Evolutionary conservation across 164 flowering plant species (phyloP).

Genomic region (Chimonanthus praecox): DNA sequence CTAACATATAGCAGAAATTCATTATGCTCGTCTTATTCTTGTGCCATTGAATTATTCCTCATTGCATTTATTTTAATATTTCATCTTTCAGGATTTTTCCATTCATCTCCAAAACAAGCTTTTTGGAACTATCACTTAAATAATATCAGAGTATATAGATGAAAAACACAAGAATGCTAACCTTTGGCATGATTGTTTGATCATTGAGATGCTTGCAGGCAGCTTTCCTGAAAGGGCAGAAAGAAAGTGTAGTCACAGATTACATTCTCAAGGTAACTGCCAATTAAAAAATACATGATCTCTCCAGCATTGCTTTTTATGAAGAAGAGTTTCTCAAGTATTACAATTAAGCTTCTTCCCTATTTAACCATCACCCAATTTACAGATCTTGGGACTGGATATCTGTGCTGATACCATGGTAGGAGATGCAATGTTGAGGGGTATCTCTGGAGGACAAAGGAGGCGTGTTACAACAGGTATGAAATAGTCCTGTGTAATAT

Average conservation of each 20-base stretch:
- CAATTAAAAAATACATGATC: neutral
- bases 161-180: too few relatives aligned
- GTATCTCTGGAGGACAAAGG: slow-evolving; percentile 29
- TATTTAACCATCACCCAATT: neutral
- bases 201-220: slow-evolving; percentile 26
- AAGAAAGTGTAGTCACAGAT: slow-evolving; percentile 60
- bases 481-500: neutral
- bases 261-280: slow-evolving; percentile 55
- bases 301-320: neutral
- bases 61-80: too few relatives aligned
- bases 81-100: too few relatives aligned
- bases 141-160: too few relatives aligned
- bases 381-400: slow-evolving; percentile 41
- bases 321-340: neutral
- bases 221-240: slow-evolving; percentile 56
- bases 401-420: slow-evolving; percentile 18
- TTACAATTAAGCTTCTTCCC: neutral
- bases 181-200: too few relatives aligned
- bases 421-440: slow-evolving; percentile 38
- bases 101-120: too few relatives aligned
- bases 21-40: too few relatives aligned
- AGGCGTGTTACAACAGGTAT: slow-evolving; percentile 25
- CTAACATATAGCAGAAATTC: too few relatives aligned
- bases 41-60: too few relatives aligned
- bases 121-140: too few relatives aligned